Base-by-base conservation (phyloP, 768 basidiomycete species). In the Panus rudis region DNA sequence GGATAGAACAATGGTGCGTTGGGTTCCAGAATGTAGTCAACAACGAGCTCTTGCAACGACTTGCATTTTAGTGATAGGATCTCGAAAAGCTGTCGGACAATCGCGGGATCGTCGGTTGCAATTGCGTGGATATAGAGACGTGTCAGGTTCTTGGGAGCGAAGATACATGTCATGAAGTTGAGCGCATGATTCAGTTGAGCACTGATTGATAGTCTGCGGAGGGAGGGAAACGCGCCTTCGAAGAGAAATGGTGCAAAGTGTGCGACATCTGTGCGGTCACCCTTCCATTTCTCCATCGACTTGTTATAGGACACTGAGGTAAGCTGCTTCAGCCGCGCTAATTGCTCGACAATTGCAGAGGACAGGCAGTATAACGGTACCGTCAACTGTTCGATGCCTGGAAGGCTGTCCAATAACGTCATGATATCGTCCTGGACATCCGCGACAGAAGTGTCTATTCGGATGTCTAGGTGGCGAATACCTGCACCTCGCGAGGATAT, bases 361-460 rank as follows among this genome's bases (percentile, higher is more conserved):
- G 79, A 79, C 6, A 73, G 52, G 46, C 67, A 68, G 48, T 70
- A 81, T 4, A 73, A 66, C 0, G 81, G 79, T 6, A 79, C 56
- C 4, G 66, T 62, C 35, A 79, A 51, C 47, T 64, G 71, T 23
- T 65, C 63, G 7, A 81, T 65, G 37, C 67, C 65, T 4, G 59
- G 58, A 4, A 78, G 58, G 22, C 61, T 60, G 12, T 44, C 49
- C 4, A 78, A 37, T 11, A 81, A 63, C 14, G 61, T 37, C 4
- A 62, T 42, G 19, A 73, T 53, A 16, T 70, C 63, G 2, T 40
- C 40, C 39, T 79, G 68, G 33, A 79, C 66, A 12, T 53, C 43
- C 13, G 49, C 47, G 39, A 73, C 63, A 12, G 74, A 60, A 12
- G 63, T 58, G 1, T 51, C 30, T 17, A 72, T 63, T 6, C 69